phyloP scores from a whole-genome alignment of 108 stramenopile species.

The Cylindrotheca fusiformis region DNA sequence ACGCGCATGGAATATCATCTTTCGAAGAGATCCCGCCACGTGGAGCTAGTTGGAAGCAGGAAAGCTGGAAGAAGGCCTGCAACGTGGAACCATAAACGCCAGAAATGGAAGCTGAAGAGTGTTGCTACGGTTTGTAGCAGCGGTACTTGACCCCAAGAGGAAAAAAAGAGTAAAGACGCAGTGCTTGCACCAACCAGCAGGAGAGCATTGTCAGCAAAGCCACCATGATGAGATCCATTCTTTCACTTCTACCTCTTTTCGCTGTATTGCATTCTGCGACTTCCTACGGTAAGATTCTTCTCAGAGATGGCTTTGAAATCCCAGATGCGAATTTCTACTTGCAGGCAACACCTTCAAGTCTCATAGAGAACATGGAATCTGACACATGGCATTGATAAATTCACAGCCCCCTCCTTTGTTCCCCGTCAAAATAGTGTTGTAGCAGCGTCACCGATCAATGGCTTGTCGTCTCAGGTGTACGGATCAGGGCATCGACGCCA shows the following conservation, averaged over 20 bases:
- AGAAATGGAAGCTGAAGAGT: too few species aligned
- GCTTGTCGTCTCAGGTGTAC: conserved; percentile 28
- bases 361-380: neutral
- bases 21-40: too few species aligned
- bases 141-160: too few species aligned
- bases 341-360: neutral
- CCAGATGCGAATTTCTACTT: neutral
- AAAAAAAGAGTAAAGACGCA: too few species aligned
- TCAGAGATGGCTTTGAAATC: too few species aligned
- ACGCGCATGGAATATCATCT: too few species aligned
- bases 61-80: neutral
- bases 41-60: conserved; percentile 1
- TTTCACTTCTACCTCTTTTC: conserved; percentile 7
- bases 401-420: conserved; percentile 54
- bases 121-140: too few species aligned
- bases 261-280: conserved; percentile 3
- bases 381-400: neutral
- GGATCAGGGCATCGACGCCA: conserved; percentile 16
- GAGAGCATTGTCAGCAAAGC: neutral
- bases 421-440: conserved; percentile 47
- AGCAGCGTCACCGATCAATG: conserved; percentile 45
- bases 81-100: too few species aligned
- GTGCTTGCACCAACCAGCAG: neutral
- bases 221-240: conserved; percentile 10
- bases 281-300: conserved; percentile 5